Conservation (phyloP, 805 yeast genomes). For the Naumovozyma castellii region DNA sequence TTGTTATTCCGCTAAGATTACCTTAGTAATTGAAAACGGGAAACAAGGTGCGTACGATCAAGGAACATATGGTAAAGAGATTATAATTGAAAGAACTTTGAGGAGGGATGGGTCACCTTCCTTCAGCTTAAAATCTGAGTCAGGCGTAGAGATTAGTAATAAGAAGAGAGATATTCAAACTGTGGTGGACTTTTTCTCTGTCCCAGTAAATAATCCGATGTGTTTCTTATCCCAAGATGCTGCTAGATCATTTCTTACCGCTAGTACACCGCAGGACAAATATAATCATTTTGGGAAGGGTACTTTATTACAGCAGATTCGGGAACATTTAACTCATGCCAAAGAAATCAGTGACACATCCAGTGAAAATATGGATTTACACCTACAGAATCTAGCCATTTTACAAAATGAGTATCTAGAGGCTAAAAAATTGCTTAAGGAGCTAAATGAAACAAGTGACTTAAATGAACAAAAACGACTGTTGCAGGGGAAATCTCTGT, state of each 20-base stretch:
- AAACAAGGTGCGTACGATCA: conserved; percentile 59
- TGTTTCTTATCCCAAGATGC: conserved; percentile 88
- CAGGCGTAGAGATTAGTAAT: conserved; percentile 44
- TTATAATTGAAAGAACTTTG: conserved; percentile 61
- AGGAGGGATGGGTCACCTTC: conserved; percentile 41
- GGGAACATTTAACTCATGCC: conserved; percentile 40
- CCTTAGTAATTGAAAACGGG: conserved; percentile 52
- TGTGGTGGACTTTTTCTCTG: conserved; percentile 60
- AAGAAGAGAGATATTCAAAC: conserved; percentile 58
- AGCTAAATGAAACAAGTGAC: conserved; percentile 34
- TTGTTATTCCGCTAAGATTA: conserved; percentile 53
- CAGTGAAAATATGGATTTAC: conserved; percentile 32
- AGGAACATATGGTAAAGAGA: conserved; percentile 56
- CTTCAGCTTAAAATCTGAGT: conserved; percentile 47
- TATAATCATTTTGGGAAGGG: conserved; percentile 75
- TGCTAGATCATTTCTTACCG: conserved; percentile 81
- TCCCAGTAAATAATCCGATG: conserved; percentile 83
- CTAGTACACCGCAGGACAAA: conserved; percentile 61
- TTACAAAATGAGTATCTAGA: conserved; percentile 35
- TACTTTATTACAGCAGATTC: conserved; percentile 59
- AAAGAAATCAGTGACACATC: conserved; percentile 30
- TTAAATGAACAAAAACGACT: conserved; percentile 32
- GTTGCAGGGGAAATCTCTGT: conserved; percentile 40
- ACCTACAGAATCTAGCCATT: conserved; percentile 32
- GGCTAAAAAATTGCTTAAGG: conserved; percentile 34